Percentiles rank a stretch among this genome's conserved stretches.
phyloP scores from a whole-genome alignment of 2,329 filamentous ascomycete species.

The Aspergillus fumigatiaffinis region DNA sequence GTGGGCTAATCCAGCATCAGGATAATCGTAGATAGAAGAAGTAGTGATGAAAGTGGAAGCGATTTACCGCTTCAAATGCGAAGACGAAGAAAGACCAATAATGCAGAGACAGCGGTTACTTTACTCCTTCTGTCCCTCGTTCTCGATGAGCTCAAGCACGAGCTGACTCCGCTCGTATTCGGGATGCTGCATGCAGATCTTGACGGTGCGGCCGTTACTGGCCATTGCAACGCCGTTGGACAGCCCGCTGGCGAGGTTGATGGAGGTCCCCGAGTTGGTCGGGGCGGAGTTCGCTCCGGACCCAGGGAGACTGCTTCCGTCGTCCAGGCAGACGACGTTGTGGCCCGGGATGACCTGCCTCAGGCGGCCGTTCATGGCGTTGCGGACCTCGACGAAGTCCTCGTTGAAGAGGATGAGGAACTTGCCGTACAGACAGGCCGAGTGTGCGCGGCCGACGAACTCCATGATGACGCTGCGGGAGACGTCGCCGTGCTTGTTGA shows the following conservation, averaged over 20 bases:
- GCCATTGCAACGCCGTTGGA: conserved; percentile 34
- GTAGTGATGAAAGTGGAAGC: neutral
- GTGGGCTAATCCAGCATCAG: neutral
- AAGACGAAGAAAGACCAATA: neutral
- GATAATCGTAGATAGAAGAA: neutral
- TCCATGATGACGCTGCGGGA: conserved; percentile 95
- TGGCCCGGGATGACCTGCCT: conserved; percentile 90
- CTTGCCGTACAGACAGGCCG: conserved; percentile 83
- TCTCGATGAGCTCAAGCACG: conserved; percentile 86
- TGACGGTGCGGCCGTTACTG: conserved; percentile 66
- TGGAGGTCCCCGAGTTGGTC: conserved; percentile 30
- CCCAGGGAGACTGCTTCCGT: conserved; percentile 51
- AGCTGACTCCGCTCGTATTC: conserved; percentile 80
- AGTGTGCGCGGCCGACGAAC: conserved; percentile 89
- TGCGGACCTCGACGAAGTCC: conserved; percentile 95
- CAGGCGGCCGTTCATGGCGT: conserved; percentile 89
- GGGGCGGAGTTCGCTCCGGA: conserved; percentile 42
- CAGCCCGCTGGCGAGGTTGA: conserved; percentile 25
- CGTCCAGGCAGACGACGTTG: conserved; percentile 86
- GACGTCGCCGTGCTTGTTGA: conserved; percentile 97
- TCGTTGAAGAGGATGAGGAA: conserved; percentile 92
- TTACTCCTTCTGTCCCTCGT: conserved; percentile 70
- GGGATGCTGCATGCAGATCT: conserved; percentile 93
- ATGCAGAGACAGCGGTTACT: neutral
- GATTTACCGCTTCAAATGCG: neutral